These are phyloP conservation scores for Xylariaceae sp. DNA, from an alignment of 2,329 filamentous ascomycete genomes.

Conservation along the genomic window DNA sequence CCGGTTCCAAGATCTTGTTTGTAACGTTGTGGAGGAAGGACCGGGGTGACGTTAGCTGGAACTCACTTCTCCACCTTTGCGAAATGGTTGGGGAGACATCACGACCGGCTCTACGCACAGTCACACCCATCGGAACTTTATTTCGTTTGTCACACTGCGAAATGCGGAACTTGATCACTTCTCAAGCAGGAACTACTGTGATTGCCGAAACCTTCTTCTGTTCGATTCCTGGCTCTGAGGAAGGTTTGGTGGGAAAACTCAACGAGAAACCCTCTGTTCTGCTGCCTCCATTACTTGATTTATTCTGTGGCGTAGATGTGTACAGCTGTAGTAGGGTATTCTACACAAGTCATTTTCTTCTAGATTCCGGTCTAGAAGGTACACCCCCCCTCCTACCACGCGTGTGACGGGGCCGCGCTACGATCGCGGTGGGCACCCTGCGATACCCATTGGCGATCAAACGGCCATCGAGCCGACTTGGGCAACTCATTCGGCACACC, in stretches of 20 bases:
- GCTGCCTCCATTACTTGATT: not conserved
- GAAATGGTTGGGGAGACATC: no score
- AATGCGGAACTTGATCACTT: no score
- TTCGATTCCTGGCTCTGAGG: no score
- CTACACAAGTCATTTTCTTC: no score
- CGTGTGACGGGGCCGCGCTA: constrained; percentile 1
- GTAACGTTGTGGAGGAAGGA: constrained; percentile 7
- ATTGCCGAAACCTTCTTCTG: no score
- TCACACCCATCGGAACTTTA: not conserved
- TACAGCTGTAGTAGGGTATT: no score
- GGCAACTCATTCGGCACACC: constrained; percentile 8
- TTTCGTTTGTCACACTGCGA: not conserved
- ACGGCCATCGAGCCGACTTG: constrained; percentile 9
- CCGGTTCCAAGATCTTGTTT: constrained; percentile 17
- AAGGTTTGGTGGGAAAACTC: no score
- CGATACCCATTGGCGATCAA: constrained; percentile 12
- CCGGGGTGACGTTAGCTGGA: constrained; percentile 17
- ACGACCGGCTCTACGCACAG: not conserved
- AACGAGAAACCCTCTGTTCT: not conserved
- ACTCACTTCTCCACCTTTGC: not conserved
- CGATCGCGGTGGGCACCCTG: constrained; percentile 10
- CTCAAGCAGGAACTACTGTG: no score
- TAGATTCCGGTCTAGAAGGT: constrained; percentile 2
- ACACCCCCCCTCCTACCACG: not conserved
- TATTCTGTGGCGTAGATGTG: no score